Conservation (phyloP, 148 eudicot genomes). For the Gaultheria prostrata region DNA sequence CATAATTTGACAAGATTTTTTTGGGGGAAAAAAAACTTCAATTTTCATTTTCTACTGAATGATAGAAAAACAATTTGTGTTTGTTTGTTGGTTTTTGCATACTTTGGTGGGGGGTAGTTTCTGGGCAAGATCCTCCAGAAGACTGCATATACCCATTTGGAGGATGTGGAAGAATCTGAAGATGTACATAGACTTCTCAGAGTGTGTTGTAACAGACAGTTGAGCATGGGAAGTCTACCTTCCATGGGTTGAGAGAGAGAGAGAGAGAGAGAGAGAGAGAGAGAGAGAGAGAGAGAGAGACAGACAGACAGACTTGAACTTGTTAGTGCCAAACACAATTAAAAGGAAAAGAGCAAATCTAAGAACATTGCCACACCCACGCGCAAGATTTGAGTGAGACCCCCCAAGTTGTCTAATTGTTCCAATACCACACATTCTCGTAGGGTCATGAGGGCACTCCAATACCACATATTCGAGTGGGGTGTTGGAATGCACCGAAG, state of each 20-base stretch:
- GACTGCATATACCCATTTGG: conserved; percentile 51
- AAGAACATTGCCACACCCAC: neutral
- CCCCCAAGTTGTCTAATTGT: neutral
- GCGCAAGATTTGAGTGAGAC: neutral
- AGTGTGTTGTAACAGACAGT: conserved; percentile 43
- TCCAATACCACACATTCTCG: too few species aligned
- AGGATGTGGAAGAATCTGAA: conserved; percentile 31
- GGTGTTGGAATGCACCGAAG: too few species aligned
- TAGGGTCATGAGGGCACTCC: too few species aligned
- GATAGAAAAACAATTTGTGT: neutral
- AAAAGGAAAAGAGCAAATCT: conserved; percentile 7
- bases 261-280: conserved; percentile 5
- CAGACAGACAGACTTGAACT: neutral
- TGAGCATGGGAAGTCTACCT: conserved; percentile 46
- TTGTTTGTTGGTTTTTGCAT: conserved; percentile 8
- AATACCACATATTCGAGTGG: too few species aligned
- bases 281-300: neutral
- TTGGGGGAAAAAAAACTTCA: neutral
- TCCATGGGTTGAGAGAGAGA: conserved; percentile 45
- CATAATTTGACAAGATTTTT: neutral
- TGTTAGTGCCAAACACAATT: conserved; percentile 14
- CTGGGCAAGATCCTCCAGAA: conserved; percentile 54
- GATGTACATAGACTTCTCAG: conserved; percentile 39
- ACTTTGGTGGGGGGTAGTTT: conserved; percentile 59
- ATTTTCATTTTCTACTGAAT: neutral